Base-by-base conservation (phyloP, 208 protist genomes). In the Leishmania guyanensis region DNA sequence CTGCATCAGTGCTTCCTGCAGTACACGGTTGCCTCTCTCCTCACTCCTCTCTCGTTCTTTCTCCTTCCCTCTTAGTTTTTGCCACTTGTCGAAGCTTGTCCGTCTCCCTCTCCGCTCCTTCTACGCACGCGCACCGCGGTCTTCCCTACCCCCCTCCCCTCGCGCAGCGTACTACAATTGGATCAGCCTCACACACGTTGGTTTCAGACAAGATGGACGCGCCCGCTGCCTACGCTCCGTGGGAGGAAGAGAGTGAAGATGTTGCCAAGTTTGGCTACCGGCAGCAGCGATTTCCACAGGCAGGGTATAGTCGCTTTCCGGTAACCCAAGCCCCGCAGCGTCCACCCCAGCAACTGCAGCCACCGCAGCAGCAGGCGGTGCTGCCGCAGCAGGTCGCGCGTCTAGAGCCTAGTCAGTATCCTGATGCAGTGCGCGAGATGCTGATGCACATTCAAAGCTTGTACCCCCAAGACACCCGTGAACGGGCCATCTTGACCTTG, bases 401-500 rank as follows among this genome's bases (percentile, higher is more conserved):
- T 56, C 66, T 82, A 10, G 80, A 88, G 48, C 74, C 81, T 26
- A 77, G 64, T 50, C 82, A 86, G 78, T 83, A 79, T 29, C 83
- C 83, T 36, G 78, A 87, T 29, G 80, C 60, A 2, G 70, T 87
- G 22, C 74, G 74, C 2, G 84, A 88, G 62, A 88, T 90, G 84
- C 71, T 87, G 33, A 75, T 66, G 68, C 81, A 83, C 14, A 87
- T 97, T 43, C 79, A 93, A 76, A 87, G 86, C 48, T 81, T 99
- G 16, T 93, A 97, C 50, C 86, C 85, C 12, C 90, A 85, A 10
- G 91, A 97, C 3, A 84, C 89, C 66, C 93, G 98, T 50, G 98
- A 99, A 79, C 84, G 90, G 22, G 97, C 99, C 6, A 96, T 99
- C 72, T 78, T 94, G 16, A 96, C 98, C 66, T 90, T 99, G 8